Base-by-base conservation (phyloP, 2,329 filamentous ascomycete genomes). In the Phaeophleospora eucalypticola region DNA sequence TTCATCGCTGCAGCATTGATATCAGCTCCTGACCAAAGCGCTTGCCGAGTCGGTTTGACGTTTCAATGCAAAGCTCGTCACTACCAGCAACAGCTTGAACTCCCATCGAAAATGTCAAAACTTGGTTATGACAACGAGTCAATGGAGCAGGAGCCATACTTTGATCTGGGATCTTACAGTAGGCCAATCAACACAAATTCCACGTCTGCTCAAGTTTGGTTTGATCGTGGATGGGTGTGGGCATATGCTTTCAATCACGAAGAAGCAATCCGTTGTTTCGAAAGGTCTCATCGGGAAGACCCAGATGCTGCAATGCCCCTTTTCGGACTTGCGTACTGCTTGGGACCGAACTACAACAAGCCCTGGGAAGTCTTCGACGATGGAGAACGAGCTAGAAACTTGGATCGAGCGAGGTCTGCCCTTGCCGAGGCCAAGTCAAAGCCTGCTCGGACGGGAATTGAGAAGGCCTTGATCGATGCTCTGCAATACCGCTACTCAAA, bases 331-430 rank as follows among this genome's bases (percentile, higher is more conserved):
- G 82, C 86, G 0, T 89, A 86, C 61, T 73, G 82, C 1, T 68
- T 86, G 0, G 87, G 86, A 0, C 86, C 87, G 3, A 89, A 91
- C 60, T 84, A 86, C 65, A 87, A 90, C 69, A 88, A 89, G 59
- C 82, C 86, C 0, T 89, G 87, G 87, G 77, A 80, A 20, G 74
- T 80, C 18, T 88, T 89, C 54, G 83, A 85, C 44, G 66, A 74
- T 1, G 66, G 72, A 0, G 86, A 89, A 53, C 69, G 84, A 3
- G 65, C 71, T 9, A 64, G 59, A 0, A 77, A 74, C 0, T 68
- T 84, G 4, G 60, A 68, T 34, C 68, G 70, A 21, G 78, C 78
- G 3, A 70, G 75, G 45, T 46, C 62, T 12, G 75, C 77, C 0
- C 69, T 73, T 48, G 45, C 61, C 46, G 59, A 73, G 45, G 81